Evolutionary conservation across 306 rosid genomes (phyloP), one percentile per base, ranked within the genome.

Genomic region (Castanospermum australe): DNA sequence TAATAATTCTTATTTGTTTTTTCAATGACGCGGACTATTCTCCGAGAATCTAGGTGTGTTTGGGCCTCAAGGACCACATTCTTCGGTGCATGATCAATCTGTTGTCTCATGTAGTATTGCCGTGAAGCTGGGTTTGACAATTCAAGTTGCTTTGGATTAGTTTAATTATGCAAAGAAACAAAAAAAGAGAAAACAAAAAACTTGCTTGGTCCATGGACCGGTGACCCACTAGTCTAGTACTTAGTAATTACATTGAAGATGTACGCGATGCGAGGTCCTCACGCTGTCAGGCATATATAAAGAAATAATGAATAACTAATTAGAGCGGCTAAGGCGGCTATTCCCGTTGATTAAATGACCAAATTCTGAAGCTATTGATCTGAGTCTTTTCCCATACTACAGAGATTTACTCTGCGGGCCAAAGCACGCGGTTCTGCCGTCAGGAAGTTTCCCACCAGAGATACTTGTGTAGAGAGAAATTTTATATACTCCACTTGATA

Each of bases 11-110:
- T n/a, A n/a, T n/a, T n/a, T n/a, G n/a, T n/a, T 28, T 28, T 28
- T 28, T 3, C 32, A 28, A 28, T 28, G 32, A 28, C 32, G 4
- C 8, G 41, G 41, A 47, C 4, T 60, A n/a, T 25, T 35, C 28
- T 54, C 33, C 47, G 28, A 81, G 80, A 75, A 74, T 74, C 71
- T 73, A 81, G 78, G 72, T 69, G 8, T 66, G 76, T 44, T 80
- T 52, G 63, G 79, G 24, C 20, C 57, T 25, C 71, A 69, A 79
- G 11, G 21, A 15, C 41, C 25, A 18, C 41, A 30, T 54, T 32
- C 67, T 42, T 44, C 64, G 14, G 14, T 17, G 21, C 42, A 14
- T n/a, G 24, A 6, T 72, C 66, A 72, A 21, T 56, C 45, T 9
- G 33, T 11, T 11, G 48, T 71, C 48, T 22, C 5, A 51, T 7